Base-by-base conservation (phyloP, 148 eudicot genomes). In the Spergularia marina region DNA sequence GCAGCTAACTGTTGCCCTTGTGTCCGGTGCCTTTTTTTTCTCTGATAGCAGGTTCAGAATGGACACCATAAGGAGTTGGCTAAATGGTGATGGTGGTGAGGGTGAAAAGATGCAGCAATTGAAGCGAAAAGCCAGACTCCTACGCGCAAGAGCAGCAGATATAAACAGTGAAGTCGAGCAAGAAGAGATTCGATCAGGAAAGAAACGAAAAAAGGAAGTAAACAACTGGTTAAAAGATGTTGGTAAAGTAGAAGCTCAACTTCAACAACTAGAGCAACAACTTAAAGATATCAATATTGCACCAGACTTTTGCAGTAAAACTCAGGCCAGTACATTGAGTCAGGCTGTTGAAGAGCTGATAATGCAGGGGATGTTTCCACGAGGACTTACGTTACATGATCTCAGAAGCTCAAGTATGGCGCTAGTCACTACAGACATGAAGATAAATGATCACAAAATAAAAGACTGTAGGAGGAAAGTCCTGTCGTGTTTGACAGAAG, bases 101-200 rank as follows among this genome's bases (percentile, higher is more conserved):
- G 75, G 67, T 47, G 63, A 71, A 14, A 78, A 64, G 72, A 57
- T 78, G 80, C 80, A 78, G 65, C 63, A 54, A 1, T 40, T 78
- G 71, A 63, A 65, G 69, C 80, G 76, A 53, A 72, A 78, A 64
- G 71, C 71, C 13, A 72, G 74, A 56, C 64, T 59, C 65, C 34
- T 78, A 15, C 36, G 4, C 39, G 81, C 81, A 47, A 68, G 41
- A 57, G 77, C 77, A 65, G 72, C 71, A 17, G 81, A 78, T 67
- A 67, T 66, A 65, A 56, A 47, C 53, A 41, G 17, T 30, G 81
- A 78, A 73, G 12, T 73, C 13, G 72, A 78, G 34, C 57, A 78
- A 17, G 73, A 72, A 53, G 81, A 78, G 77, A 72, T 78, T 65
- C 77, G 30, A 34, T 71, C 77, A 65, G 81, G 81, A 57, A 78